Conservation (phyloP, 257 asterid species). For the Rehmannia glutinosa region DNA sequence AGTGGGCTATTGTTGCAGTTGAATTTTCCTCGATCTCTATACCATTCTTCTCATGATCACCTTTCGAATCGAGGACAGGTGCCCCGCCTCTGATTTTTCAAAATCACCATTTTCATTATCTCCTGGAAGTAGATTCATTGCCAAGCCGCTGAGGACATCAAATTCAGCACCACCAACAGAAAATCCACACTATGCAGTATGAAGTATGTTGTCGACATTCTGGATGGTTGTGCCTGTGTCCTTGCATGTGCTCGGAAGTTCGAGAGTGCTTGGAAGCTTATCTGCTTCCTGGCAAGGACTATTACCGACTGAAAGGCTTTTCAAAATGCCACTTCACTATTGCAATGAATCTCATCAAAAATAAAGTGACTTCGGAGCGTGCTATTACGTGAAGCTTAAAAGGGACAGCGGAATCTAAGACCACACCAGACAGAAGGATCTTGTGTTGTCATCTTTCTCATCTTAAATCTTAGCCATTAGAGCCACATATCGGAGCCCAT, state of each 20-base stretch:
- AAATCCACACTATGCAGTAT: slow-evolving; percentile 18
- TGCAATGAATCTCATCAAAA: slow-evolving; percentile 7
- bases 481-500: too few relatives aligned
- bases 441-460: slow-evolving; percentile 7
- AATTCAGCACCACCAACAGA: slow-evolving; percentile 18
- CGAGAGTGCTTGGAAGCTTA: too few relatives aligned
- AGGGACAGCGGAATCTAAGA: too few relatives aligned
- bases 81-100: not conserved
- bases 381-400: too few relatives aligned
- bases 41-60: slow-evolving; percentile 6
- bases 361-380: too few relatives aligned
- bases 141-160: slow-evolving; percentile 17
- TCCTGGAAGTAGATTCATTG: slow-evolving; percentile 13
- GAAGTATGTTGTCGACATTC: slow-evolving; percentile 9
- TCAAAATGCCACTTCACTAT: not conserved
- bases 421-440: too few relatives aligned
- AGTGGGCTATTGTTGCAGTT: slow-evolving; percentile 6
- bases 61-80: not conserved
- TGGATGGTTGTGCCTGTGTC: slow-evolving; percentile 6
- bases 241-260: slow-evolving; percentile 1
- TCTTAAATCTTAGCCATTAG: slow-evolving; percentile 7
- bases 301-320: too few relatives aligned
- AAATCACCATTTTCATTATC: slow-evolving; percentile 6
- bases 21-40: slow-evolving; percentile 17
- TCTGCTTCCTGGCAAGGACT: too few relatives aligned